phyloP scores from a whole-genome alignment of 148 eudicot species.

The Simmondsia chinensis region DNA sequence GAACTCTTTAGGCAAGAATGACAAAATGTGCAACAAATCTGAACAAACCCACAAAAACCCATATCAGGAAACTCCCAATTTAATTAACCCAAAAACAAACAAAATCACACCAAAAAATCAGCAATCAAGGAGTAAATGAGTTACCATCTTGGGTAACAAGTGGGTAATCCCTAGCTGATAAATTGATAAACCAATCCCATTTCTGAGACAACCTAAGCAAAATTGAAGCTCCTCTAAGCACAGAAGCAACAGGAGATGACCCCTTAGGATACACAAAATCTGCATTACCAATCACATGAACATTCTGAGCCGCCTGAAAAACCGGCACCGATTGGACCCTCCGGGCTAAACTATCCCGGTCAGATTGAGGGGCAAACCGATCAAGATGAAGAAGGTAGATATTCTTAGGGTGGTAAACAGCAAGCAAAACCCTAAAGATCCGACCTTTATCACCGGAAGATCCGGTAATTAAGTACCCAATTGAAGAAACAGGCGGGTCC shows the following conservation, averaged over 20 bases:
- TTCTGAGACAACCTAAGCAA: conserved; percentile 30
- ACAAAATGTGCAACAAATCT: conserved; percentile 90
- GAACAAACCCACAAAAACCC: conserved; percentile 16
- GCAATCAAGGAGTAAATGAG: background rate
- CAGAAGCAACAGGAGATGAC: conserved; percentile 40
- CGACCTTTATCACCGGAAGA: conserved; percentile 35
- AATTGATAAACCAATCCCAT: conserved; percentile 90
- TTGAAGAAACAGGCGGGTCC: conserved; percentile 27
- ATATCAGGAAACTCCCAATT: conserved; percentile 2
- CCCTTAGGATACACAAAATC: conserved; percentile 47
- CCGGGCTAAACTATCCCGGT: conserved; percentile 39
- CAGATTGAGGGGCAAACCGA: conserved; percentile 39
- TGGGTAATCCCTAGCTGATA: conserved; percentile 68
- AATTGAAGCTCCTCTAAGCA: conserved; percentile 63
- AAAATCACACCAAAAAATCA: background rate
- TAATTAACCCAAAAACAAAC: background rate
- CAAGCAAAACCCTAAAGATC: conserved; percentile 46
- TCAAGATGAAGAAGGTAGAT: conserved; percentile 66
- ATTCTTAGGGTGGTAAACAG: conserved; percentile 73
- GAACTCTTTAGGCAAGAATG: conserved; percentile 74
- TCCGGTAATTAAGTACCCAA: conserved; percentile 74
- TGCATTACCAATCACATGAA: conserved; percentile 59
- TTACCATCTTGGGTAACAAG: conserved; percentile 89
- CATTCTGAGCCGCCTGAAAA: conserved; percentile 64
- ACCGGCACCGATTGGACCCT: conserved; percentile 31